Evolutionary conservation across 805 yeast genomes (phyloP), one percentile per base, ranked within the genome.

Genomic region (Saccharomyces cerevisiae): DNA sequence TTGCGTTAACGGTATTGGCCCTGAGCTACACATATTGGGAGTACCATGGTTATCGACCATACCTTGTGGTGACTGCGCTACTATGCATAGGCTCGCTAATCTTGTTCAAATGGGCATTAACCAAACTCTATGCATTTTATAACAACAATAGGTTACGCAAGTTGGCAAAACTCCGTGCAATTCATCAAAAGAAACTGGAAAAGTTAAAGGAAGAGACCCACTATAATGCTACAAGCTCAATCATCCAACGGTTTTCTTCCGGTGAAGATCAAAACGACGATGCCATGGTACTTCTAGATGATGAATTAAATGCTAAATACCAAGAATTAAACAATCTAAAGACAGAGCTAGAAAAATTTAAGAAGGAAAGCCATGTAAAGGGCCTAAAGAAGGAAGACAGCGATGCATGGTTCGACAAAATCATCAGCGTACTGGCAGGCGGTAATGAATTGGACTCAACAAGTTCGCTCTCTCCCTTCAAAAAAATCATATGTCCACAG

Each of bases 141-240:
- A 55, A 57, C 22, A 49, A 50, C 28, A 55, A 58, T 13, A 60
- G 61, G 28, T 41, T 57, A 47, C 55, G 53, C 41, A 59, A 59
- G 49, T 49, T 78, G 48, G 68, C 70, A 53, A 53, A 56, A 11
- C 67, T 83, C 51, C 69, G 72, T 53, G 73, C 72, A 26, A 67
- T 74, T 49, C 89, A 84, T 56, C 71, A 73, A 53, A 69, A 69
- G 27, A 82, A 83, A 64, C 76, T 87, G 50, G 86, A 84, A 24
- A 87, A 83, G 57, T 73, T 87, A 69, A 87, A 87, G 69, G 74
- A 78, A 54, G 76, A 81, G 63, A 87, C 96, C 14, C 85, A 87
- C 59, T 92, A 82, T 68, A 79, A 85, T 61, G 77, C 84, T 13
- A 87, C 96, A 0, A 83, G 82, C 68, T 82, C 85, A n/a, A 75